Base-by-base conservation (phyloP, 129 eudicot genomes). In the Saussurea involucrata region DNA sequence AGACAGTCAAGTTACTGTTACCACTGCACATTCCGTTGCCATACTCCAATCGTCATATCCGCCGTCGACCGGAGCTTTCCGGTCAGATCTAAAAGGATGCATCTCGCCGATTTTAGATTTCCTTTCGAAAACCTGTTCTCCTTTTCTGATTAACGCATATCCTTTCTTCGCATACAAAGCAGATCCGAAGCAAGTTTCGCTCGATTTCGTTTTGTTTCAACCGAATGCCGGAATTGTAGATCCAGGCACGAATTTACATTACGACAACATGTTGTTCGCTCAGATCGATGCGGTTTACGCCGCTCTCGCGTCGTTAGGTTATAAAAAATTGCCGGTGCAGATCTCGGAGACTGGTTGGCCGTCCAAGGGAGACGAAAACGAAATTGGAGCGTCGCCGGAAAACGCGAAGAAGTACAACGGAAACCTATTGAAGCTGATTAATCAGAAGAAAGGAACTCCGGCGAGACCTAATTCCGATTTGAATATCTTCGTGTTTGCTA, bases 341-440 rank as follows among this genome's bases (percentile, higher is more conserved):
- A 85, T 95, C 49, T 92, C 96, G 58, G 99, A 95, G 73, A 92
- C 97, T 0, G 99, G 99, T 2, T 95, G 99, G 99, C 99, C 99
- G 66, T 89, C 97, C 0, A 91, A 86, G 44, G 98, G 98, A 27
- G 95, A 95, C 74, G 76, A 80, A 10, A 89, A 86, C 40, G 97
- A 91, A 75, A 10, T 87, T 5, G 97, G 98, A 3, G 97, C 99
- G 4, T 29, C 89, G 7, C 82, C 90, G 22, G 96, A 95, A 18
- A 89, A 95, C 72, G 99, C 99, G 1, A 92, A 79, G 78, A 95
- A 83, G 84, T 95, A 95, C 63, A 95, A 95, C 15, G 90, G 87
- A 17, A 92, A 95, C 65, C 37, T 95, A 73, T 75, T 95, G 71
- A 91, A 92, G 83, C 46, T 94, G 24, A 71, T 89, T 8, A 36